Evolutionary conservation across 2,329 filamentous ascomycete species (phyloP).

Genomic region (Pyricularia pennisetigena): DNA sequence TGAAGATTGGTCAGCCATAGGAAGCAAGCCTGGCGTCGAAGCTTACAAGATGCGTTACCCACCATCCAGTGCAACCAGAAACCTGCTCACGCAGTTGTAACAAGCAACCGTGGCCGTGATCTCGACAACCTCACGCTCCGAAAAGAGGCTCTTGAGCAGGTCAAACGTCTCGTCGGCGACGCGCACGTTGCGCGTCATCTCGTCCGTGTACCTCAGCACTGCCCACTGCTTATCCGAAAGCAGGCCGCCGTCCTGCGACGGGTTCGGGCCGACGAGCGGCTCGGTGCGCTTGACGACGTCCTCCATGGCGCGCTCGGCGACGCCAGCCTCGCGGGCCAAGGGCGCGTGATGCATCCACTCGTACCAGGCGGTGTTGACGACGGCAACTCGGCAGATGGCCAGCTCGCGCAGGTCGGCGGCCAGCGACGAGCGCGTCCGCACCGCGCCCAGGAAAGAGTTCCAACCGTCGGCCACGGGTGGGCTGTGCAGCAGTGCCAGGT

Average conservation of each 20-base stretch:
- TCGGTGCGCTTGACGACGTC: conserved; percentile 22
- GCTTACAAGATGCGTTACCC: conserved; percentile 20
- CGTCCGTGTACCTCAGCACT: conserved; percentile 65
- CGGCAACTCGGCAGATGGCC: conserved; percentile 71
- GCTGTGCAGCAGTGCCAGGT: conserved; percentile 65
- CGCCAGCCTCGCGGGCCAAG: conserved; percentile 47
- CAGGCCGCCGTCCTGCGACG: conserved; percentile 15
- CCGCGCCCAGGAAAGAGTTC: conserved; percentile 58
- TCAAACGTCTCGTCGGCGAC: conserved; percentile 62
- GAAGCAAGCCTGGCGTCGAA: background rate
- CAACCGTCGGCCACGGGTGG: conserved; percentile 67
- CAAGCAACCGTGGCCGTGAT: conserved; percentile 65
- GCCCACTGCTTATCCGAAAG: conserved; percentile 55
- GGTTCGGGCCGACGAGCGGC: conserved; percentile 16
- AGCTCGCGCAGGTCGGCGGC: conserved; percentile 57
- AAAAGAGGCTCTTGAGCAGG: conserved; percentile 49
- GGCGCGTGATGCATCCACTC: conserved; percentile 77
- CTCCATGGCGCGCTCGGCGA: conserved; percentile 40
- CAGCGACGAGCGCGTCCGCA: conserved; percentile 44
- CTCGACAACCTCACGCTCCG: conserved; percentile 67
- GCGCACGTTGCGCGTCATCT: conserved; percentile 68
- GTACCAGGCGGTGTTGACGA: conserved; percentile 73
- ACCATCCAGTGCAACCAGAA: conserved; percentile 74
- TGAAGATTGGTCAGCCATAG: conserved; percentile 12
- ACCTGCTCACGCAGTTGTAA: conserved; percentile 80